phyloP scores from a whole-genome alignment of 306 rosid species.

The Quillaja saponaria region DNA sequence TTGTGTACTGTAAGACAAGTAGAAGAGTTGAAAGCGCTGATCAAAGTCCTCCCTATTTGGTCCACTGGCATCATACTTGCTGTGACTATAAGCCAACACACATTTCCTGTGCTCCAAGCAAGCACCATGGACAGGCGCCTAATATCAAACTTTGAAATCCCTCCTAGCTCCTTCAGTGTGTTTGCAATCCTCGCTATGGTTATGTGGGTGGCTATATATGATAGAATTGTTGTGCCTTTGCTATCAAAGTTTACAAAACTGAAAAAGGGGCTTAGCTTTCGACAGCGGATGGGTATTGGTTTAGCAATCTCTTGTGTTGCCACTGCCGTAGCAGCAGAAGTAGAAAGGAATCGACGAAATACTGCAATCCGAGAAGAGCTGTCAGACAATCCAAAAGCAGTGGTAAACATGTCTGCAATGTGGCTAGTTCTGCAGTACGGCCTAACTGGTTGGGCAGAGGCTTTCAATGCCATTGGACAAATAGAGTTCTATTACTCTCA shows the following conservation, averaged over 20 bases:
- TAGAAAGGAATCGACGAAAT: conserved; percentile 53
- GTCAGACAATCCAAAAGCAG: conserved; percentile 18
- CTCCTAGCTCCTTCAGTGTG: conserved; percentile 50
- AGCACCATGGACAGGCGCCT: conserved; percentile 54
- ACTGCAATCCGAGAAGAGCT: conserved; percentile 54
- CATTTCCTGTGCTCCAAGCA: conserved; percentile 61
- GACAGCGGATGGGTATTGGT: conserved; percentile 63
- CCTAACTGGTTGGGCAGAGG: conserved; percentile 69
- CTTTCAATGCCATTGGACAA: conserved; percentile 62
- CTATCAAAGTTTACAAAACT: conserved; percentile 40
- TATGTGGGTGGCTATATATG: conserved; percentile 60
- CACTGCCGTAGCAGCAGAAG: conserved; percentile 41
- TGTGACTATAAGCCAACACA: conserved; percentile 35
- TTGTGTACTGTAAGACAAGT: conserved; percentile 74
- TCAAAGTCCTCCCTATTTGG: conserved; percentile 79
- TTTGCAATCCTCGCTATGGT: conserved; percentile 56
- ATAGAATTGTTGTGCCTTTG: conserved; percentile 47
- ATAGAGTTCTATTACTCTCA: conserved; percentile 75
- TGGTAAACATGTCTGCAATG: conserved; percentile 62
- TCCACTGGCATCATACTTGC: conserved; percentile 54
- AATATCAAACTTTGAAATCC: conserved; percentile 38
- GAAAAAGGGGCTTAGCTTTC: conserved; percentile 35
- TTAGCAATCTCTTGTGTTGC: conserved; percentile 50
- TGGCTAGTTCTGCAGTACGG: conserved; percentile 76
- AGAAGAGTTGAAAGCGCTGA: conserved; percentile 69